Evolutionary conservation across 2,329 filamentous ascomycete species (phyloP), one percentile per base, ranked within the genome.

Genomic region (Aotearoamyces nothofagi): DNA sequence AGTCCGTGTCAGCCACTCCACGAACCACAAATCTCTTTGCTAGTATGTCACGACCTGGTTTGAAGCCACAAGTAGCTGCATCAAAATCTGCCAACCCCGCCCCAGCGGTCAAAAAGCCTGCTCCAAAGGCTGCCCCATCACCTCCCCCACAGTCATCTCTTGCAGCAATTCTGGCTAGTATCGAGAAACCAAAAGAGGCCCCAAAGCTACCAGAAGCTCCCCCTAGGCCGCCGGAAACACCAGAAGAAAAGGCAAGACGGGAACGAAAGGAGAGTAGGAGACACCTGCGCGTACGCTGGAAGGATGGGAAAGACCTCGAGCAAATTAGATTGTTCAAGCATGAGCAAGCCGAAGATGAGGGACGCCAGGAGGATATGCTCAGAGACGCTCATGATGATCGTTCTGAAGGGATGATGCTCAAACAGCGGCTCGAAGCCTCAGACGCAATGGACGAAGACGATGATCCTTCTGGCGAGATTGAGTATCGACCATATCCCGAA

Each of bases 361-460:
- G 72, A 30, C 65, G 78, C 31, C 66, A 69, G 30, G 60, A 64
- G 31, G 77, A 71, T 43, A 73, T 81, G 62, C 66, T 76, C 22
- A 69, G 70, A 27, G 78, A 84, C 49, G 76, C 76, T 4, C 66
- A 67, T 16, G 78, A 84, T 46, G 75, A 81, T 42, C 71, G 72
- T 27, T 73, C 71, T 4, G 80, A 81, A 44, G 76, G 79, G 27
- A 72, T 78, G 58, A 71, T 77, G 40, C 55, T 75, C 29, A 75
- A 72, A 42, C 60, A 63, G 37, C 57, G 63, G 25, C 55, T 60
- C 5, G 63, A 69, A 3, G 61, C 64, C 2, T 63, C 64, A 6
- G 69, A 77, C 1, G 56, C 62, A 0, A 7, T 20, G n/a, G 65
- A 68, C 14, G 66, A 48, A 20, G 47, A 50, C n/a, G 37, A 39